phyloP scores from a whole-genome alignment of 2,329 filamentous ascomycete genomes.

The Coniochaeta sp. region DNA sequence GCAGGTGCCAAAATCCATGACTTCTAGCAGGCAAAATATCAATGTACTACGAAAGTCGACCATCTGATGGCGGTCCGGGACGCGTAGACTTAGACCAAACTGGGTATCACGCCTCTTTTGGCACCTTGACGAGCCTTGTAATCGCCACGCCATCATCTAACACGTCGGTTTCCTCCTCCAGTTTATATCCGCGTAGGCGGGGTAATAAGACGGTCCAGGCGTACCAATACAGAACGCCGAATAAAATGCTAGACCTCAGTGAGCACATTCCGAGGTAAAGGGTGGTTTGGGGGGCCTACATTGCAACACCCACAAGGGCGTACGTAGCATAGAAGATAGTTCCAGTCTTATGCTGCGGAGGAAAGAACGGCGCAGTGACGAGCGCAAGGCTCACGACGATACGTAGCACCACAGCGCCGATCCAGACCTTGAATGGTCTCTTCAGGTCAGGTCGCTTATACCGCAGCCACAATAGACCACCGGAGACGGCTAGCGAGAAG shows the following conservation, averaged over 20 bases:
- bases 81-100: too few species aligned
- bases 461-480: constrained; percentile 55
- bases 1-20: too few species aligned
- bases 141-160: constrained; percentile 62
- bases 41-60: too few species aligned
- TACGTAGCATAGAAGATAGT: constrained; percentile 47
- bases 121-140: constrained; percentile 44
- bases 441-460: constrained; percentile 50
- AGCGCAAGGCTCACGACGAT: constrained; percentile 46
- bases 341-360: constrained; percentile 40
- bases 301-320: constrained; percentile 42
- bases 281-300: constrained; percentile 38
- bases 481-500: constrained; percentile 47
- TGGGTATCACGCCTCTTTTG: too few species aligned
- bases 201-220: constrained; percentile 58
- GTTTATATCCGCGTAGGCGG: constrained; percentile 46
- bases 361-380: constrained; percentile 56
- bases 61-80: too few species aligned
- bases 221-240: constrained; percentile 61
- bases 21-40: too few species aligned
- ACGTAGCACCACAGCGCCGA: constrained; percentile 49
- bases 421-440: constrained; percentile 60
- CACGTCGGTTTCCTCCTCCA: constrained; percentile 55
- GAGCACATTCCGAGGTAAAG: neutral
- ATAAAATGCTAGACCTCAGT: constrained; percentile 37